phyloP scores from a whole-genome alignment of 805 yeast genomes.

The Lipomyces mesembrius region DNA sequence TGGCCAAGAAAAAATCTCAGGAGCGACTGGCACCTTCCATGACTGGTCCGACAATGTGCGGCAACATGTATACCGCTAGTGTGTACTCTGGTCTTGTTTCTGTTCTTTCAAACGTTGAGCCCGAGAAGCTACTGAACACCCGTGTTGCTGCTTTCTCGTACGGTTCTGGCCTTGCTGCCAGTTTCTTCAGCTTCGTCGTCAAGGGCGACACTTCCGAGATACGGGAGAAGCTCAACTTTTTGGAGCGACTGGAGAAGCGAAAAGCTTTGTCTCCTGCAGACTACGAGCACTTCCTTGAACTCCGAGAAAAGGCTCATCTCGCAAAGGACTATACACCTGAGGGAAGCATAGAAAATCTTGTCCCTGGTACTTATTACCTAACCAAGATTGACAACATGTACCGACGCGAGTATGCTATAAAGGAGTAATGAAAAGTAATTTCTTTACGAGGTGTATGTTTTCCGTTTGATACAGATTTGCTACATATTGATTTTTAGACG shows the following conservation, averaged over 20 bases:
- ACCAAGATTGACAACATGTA: slow-evolving; percentile 81
- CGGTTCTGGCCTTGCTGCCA: slow-evolving; percentile 97
- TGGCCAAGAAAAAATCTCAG: slow-evolving; percentile 70
- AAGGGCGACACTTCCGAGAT: slow-evolving; percentile 79
- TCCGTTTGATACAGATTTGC: neutral
- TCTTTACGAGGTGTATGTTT: neutral
- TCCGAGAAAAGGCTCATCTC: slow-evolving; percentile 89
- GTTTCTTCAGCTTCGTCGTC: slow-evolving; percentile 78
- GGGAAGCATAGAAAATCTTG: slow-evolving; percentile 75
- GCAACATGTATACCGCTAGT: slow-evolving; percentile 97
- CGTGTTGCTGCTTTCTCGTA: slow-evolving; percentile 93
- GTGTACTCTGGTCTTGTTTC: slow-evolving; percentile 87
- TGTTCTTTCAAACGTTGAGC: slow-evolving; percentile 72
- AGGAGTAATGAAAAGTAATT: slow-evolving; percentile 51
- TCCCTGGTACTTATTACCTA: slow-evolving; percentile 81
- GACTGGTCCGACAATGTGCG: slow-evolving; percentile 91
- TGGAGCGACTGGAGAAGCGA: slow-evolving; percentile 70
- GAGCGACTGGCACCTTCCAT: slow-evolving; percentile 79
- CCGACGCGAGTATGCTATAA: slow-evolving; percentile 79
- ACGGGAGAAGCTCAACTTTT: slow-evolving; percentile 66
- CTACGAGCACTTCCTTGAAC: slow-evolving; percentile 77
- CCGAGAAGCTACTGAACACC: slow-evolving; percentile 74
- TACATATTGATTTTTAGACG: neutral
- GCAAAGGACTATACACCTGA: slow-evolving; percentile 77
- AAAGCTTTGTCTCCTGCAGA: slow-evolving; percentile 69